Conservation (phyloP, 106 monocot species). For the Agapanthus africanus region DNA sequence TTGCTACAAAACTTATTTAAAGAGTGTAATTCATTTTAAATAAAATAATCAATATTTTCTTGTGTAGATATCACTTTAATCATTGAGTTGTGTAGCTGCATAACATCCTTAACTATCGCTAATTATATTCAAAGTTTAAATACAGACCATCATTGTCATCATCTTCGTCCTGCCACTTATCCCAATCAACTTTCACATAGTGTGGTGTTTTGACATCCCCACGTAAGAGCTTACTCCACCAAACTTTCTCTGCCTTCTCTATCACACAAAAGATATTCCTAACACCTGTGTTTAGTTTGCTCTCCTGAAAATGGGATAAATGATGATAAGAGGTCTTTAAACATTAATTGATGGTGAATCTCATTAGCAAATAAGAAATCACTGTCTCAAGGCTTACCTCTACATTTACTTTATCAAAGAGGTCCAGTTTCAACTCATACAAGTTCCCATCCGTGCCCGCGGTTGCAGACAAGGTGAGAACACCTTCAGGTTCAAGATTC, state of each 20-base stretch:
- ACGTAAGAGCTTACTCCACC: slow-evolving; percentile 80
- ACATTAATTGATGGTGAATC: neutral
- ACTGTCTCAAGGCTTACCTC: slow-evolving; percentile 41
- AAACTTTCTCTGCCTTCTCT: slow-evolving; percentile 58
- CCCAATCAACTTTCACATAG: slow-evolving; percentile 88
- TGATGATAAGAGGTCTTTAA: neutral
- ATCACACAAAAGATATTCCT: slow-evolving; percentile 69
- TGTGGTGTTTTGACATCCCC: slow-evolving; percentile 72
- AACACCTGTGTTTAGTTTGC: slow-evolving; percentile 74
- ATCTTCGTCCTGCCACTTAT: slow-evolving; percentile 89
- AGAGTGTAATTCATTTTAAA: neutral
- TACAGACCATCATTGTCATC: slow-evolving; percentile 39
- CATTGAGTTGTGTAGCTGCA: neutral
- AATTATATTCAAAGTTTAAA: neutral
- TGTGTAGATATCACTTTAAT: neutral
- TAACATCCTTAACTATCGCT: neutral
- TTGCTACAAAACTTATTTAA: neutral
- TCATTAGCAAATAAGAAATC: neutral
- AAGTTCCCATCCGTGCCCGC: slow-evolving; percentile 46
- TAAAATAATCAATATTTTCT: neutral
- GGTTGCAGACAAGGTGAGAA: slow-evolving; percentile 60
- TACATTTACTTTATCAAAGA: slow-evolving; percentile 75
- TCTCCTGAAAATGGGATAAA: slow-evolving; percentile 34
- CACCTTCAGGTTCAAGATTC: slow-evolving; percentile 75
- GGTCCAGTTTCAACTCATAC: slow-evolving; percentile 67